Evolutionary conservation across 2,329 filamentous ascomycete species (phyloP).

Genomic region (Fonsecaea erecta): DNA sequence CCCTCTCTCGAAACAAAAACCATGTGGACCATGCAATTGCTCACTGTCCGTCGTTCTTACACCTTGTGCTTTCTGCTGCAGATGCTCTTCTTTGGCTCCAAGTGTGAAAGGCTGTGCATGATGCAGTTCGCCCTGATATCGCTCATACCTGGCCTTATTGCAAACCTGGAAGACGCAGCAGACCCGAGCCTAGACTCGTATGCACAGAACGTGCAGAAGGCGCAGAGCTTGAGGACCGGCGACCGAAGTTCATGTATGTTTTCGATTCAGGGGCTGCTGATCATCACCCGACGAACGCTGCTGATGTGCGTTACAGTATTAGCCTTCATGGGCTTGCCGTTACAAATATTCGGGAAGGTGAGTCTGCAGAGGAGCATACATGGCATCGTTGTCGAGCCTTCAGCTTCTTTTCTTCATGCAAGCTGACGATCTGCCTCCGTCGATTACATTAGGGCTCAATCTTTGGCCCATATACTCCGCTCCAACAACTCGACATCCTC

Average conservation of each 20-base stretch:
- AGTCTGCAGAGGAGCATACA: neutral
- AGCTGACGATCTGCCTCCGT: conserved; percentile 45
- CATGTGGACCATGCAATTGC: neutral
- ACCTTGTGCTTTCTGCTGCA: conserved; percentile 45
- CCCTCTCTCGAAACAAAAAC: neutral
- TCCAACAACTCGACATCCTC: conserved; percentile 92
- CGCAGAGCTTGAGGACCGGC: conserved; percentile 86
- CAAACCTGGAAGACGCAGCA: conserved; percentile 90
- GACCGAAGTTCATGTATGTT: conserved; percentile 75
- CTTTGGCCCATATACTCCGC: conserved; percentile 93
- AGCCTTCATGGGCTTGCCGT: conserved; percentile 89
- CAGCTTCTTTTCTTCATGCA: conserved; percentile 53
- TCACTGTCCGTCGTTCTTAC: neutral
- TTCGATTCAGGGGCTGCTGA: conserved; percentile 31
- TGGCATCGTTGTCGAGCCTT: neutral
- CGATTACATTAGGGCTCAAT: conserved; percentile 71
- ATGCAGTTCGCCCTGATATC: conserved; percentile 97
- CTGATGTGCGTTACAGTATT: conserved; percentile 59
- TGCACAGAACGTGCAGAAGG: conserved; percentile 72
- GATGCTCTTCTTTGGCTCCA: conserved; percentile 99
- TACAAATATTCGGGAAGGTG: conserved; percentile 94
- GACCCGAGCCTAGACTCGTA: conserved; percentile 90
- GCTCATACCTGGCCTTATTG: conserved; percentile 88
- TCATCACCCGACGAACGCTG: neutral
- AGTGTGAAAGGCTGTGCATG: conserved; percentile 95